Percentiles rank a stretch among this genome's conserved stretches.
These are phyloP conservation scores for Dactylorhiza incarnata DNA, from an alignment of 106 monocot genomes.

Conservation along the genomic window DNA sequence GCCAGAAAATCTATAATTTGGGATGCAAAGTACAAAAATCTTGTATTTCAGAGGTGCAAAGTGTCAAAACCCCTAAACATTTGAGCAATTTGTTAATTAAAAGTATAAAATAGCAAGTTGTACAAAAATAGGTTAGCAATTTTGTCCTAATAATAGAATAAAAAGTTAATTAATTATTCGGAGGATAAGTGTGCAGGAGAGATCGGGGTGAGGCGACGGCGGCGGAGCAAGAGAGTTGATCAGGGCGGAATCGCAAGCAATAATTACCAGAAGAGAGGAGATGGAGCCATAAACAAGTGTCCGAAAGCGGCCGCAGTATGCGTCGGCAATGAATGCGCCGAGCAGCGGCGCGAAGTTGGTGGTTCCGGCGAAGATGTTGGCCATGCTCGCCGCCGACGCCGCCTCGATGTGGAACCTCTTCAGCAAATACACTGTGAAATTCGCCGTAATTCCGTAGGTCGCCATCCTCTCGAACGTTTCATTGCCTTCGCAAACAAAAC, in stretches of 20 bases:
- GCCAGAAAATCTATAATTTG: too few species aligned
- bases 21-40: too few species aligned
- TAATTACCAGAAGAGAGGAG: constrained; percentile 30
- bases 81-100: too few species aligned
- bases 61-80: too few species aligned
- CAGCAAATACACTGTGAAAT: constrained; percentile 35
- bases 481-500: constrained; percentile 20
- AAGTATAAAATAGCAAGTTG: too few species aligned
- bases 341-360: constrained; percentile 38
- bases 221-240: not conserved
- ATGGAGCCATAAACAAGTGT: constrained; percentile 34
- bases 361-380: constrained; percentile 34
- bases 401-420: constrained; percentile 25
- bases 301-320: constrained; percentile 35
- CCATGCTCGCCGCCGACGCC: constrained; percentile 20
- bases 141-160: too few species aligned
- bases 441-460: constrained; percentile 31
- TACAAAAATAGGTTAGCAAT: too few species aligned
- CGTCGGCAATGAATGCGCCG: constrained; percentile 48
- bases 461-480: constrained; percentile 49
- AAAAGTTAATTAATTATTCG: too few species aligned
- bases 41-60: too few species aligned
- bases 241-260: not conserved
- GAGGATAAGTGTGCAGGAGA: too few species aligned
- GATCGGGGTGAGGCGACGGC: not conserved